Conservation (phyloP, 306 rosid genomes). For the Begonia fuchsioides region DNA sequence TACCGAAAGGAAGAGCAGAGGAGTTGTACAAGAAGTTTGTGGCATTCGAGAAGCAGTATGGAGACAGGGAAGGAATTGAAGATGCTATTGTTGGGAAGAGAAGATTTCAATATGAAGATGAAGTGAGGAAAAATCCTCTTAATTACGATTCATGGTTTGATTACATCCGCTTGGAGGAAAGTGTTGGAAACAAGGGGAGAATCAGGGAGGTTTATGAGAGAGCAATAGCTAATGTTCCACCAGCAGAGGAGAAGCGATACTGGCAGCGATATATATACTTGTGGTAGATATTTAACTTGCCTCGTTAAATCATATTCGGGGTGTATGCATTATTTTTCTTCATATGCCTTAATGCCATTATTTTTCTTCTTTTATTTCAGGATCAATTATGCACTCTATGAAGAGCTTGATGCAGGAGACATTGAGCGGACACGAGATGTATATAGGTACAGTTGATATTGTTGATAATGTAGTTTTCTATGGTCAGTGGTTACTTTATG, state of each 20-base stretch:
- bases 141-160: conserved; percentile 87
- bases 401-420: conserved; percentile 80
- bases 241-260: conserved; percentile 75
- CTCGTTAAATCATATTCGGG: too few species aligned
- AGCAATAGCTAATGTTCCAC: conserved; percentile 90
- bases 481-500: background rate
- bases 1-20: conserved; percentile 84
- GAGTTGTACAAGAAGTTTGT: conserved; percentile 69
- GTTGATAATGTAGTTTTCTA: background rate
- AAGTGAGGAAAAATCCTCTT: conserved; percentile 60
- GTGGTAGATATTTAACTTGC: conserved; percentile 36
- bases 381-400: conserved; percentile 86
- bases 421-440: conserved; percentile 72
- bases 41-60: conserved; percentile 80
- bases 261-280: conserved; percentile 91
- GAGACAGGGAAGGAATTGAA: conserved; percentile 77
- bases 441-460: conserved; percentile 57
- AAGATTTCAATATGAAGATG: conserved; percentile 81
- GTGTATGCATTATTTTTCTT: too few species aligned
- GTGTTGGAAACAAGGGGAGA: conserved; percentile 60
- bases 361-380: conserved; percentile 24
- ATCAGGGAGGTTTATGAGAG: conserved; percentile 72
- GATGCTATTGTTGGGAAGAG: conserved; percentile 89
- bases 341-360: conserved; percentile 6
- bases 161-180: conserved; percentile 67